Base-by-base conservation (phyloP, 2,329 filamentous ascomycete genomes). In the Aspergillus fumigatus region DNA sequence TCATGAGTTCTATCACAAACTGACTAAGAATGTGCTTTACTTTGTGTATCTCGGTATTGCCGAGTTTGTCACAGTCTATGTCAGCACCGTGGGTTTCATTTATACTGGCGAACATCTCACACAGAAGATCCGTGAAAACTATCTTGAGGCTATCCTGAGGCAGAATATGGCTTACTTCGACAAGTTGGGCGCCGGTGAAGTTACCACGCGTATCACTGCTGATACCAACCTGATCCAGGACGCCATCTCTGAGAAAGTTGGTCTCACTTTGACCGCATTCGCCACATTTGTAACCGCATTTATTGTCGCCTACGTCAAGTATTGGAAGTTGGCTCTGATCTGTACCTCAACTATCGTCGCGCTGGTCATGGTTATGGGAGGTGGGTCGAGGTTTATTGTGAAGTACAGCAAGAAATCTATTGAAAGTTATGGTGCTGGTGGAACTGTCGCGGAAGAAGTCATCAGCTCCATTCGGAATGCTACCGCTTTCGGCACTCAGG, bases 141-240 rank as follows among this genome's bases (percentile, higher is more conserved):
- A 97, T 66, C 83, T 99, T 6, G 83, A 87, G 65, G 90, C 89
- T 60, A 92, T 92, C 68, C 79, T 96, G 78, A 85, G 85, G 59
- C 92, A 96, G 71, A 96, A 96, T 71, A 93, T 96, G 71, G 92
- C 85, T 48, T 96, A 90, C 73, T 96, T 95, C 74, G 94, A 97
- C 73, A 94, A 94, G 68, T 82, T 96, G 14, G 93, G 92, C 52
- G 89, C 92, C 35, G 92, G 93, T 57, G 94, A 97, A 75, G 90
- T 97, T 59, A 96, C 92, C 0, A 96, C 92, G 1, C 87, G 92
- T 61, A 96, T 97, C 65, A 97, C 93, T 0, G 88, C 92, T 10
- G 93, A 97, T 72, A 96, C 91, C 48, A 97, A 96, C 67, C 79
- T 96, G 53, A 88, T 97, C 54, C 93, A 97, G 73, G 92, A 96